Conservation (phyloP, 352 stramenopile genomes). For the Globisporangium spiculum region DNA sequence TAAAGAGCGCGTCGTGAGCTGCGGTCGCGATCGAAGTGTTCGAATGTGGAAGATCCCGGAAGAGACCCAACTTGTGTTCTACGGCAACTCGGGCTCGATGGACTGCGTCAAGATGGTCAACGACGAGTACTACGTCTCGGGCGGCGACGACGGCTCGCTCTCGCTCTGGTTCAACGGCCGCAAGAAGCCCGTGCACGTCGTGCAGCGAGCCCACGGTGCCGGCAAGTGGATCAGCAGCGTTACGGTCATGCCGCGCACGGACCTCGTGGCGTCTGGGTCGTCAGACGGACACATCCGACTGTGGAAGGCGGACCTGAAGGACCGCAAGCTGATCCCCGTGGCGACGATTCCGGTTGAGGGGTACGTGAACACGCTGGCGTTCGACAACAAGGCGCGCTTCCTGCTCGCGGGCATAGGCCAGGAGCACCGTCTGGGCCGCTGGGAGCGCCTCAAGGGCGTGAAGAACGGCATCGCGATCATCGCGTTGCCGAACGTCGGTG, state of each 20-base stretch:
- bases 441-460: conserved; percentile 83
- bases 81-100: conserved; percentile 88
- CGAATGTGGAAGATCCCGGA: conserved; percentile 95
- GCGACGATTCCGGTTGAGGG: conserved; percentile 68
- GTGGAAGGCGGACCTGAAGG: conserved; percentile 85
- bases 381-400: conserved; percentile 84
- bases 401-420: conserved; percentile 88
- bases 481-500: conserved; percentile 66
- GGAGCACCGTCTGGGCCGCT: conserved; percentile 92
- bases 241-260: conserved; percentile 84
- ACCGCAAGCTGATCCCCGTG: conserved; percentile 62
- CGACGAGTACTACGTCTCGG: conserved; percentile 92
- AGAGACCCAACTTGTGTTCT: conserved; percentile 94
- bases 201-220: conserved; percentile 81
- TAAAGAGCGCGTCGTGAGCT: conserved; percentile 90
- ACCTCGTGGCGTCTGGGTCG: conserved; percentile 90
- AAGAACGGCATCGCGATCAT: conserved; percentile 92
- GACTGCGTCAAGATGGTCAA: conserved; percentile 91
- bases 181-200: conserved; percentile 90
- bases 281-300: conserved; percentile 90
- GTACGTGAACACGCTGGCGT: conserved; percentile 71
- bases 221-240: conserved; percentile 90
- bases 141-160: conserved; percentile 88
- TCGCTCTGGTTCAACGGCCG: conserved; percentile 92
- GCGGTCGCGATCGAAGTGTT: conserved; percentile 89